phyloP scores from a whole-genome alignment of 1,284 basidiomycete genomes.

The Mycosarcoma mackinlayi region DNA sequence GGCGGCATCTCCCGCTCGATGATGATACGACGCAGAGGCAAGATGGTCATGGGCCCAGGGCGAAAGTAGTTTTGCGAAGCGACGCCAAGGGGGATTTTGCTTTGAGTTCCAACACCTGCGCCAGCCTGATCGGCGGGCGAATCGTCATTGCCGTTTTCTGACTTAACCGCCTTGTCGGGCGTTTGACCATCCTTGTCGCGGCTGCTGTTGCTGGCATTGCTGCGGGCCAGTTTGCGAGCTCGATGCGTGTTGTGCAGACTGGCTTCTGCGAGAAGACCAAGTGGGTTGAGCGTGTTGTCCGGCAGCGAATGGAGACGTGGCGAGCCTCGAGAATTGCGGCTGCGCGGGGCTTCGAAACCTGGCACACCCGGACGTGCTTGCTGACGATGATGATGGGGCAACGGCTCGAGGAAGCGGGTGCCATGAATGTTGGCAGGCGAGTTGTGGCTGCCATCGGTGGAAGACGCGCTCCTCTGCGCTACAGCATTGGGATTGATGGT shows the following conservation, averaged over 20 bases:
- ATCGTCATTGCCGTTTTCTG: slow-evolving; percentile 30
- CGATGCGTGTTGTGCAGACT: slow-evolving; percentile 64
- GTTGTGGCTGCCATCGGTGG: slow-evolving; percentile 30
- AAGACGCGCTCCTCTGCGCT: slow-evolving; percentile 40
- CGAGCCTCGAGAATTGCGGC: slow-evolving; percentile 37
- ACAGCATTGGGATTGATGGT: slow-evolving; percentile 50
- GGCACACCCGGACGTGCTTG: slow-evolving; percentile 16
- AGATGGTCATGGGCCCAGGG: slow-evolving; percentile 75
- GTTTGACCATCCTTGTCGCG: slow-evolving; percentile 45
- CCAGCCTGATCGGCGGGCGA: slow-evolving; percentile 9
- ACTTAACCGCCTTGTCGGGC: slow-evolving; percentile 39
- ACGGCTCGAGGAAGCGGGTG: slow-evolving; percentile 49
- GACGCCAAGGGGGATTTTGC: slow-evolving; percentile 74
- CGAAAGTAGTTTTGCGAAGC: slow-evolving; percentile 94
- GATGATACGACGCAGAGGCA: slow-evolving; percentile 77
- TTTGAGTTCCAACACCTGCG: slow-evolving; percentile 4
- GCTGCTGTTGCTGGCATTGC: slow-evolving; percentile 28
- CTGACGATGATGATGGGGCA: slow-evolving; percentile 42
- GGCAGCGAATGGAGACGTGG: slow-evolving; percentile 69
- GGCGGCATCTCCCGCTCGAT: slow-evolving; percentile 87
- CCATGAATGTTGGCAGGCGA: slow-evolving; percentile 36
- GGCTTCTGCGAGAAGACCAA: slow-evolving; percentile 68
- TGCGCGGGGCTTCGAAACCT: slow-evolving; percentile 26
- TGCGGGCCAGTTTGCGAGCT: slow-evolving; percentile 25
- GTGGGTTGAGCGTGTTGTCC: slow-evolving; percentile 66